Base-by-base conservation (phyloP, 805 yeast genomes). In the Candida tibetensis region DNA sequence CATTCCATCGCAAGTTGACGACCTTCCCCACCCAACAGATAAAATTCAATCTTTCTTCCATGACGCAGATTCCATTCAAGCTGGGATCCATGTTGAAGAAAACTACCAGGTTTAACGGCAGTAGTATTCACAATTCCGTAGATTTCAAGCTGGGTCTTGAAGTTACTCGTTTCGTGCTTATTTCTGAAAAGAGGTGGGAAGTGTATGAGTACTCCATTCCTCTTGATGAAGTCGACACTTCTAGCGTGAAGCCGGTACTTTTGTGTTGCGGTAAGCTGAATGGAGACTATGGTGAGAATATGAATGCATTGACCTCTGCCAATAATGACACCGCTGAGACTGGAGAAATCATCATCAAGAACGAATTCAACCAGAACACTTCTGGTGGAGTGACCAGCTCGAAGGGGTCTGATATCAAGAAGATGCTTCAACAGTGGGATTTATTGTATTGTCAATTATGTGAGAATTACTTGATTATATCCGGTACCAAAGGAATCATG, bases 151-250 rank as follows among this genome's bases (percentile, higher is more conserved):
- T 53, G 0, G 61, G 93, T 6, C 79, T 81, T 7, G 84, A 80
- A 49, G 68, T 82, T 28, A 72, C 81, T 4, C 73, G 73, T 45
- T 77, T 86, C 56, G 90, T 77, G 0, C 61, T 89, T 3, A 64
- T 88, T 4, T 71, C 80, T 3, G 83, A 83, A 17, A 74, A 76
- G 44, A 76, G 76, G 50, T 88, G 93, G 88, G 85, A 82, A 55
- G 79, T 87, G 4, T 86, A 74, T 52, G 61, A 68, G n/a, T 72
- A 82, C 14, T 22, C 40, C 0, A 68, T 69, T 19, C 58, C 66
- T 3, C 69, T 70, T 28, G 70, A 73, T 3, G 69, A 69, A 10
- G 57, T 56, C 14, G 59, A 71, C 1, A 32, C 35, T 6, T 33
- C 40, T 4, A 21, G 10, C 25, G 27, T 34, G 3, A 53, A 46